Conservation (phyloP, 2,329 filamentous ascomycete species). For the Chaetomium globosum region DNA sequence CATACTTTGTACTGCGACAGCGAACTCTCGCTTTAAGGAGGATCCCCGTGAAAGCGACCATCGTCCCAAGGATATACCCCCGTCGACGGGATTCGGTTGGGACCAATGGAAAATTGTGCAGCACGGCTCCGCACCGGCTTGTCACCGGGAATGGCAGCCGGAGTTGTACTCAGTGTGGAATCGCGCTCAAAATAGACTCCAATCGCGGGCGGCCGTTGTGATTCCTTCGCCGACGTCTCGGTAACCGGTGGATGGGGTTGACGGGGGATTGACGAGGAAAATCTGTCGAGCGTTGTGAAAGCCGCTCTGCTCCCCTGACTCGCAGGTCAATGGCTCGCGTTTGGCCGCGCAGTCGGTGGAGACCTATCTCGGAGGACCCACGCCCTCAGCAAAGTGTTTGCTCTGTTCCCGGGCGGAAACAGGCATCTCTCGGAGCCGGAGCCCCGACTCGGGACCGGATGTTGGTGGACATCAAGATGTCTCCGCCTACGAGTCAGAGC, state of each 20-base stretch:
- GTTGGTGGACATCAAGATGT: neutral
- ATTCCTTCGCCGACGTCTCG: slow-evolving; percentile 14
- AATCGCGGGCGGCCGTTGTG: slow-evolving; percentile 21
- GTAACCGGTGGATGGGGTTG: neutral
- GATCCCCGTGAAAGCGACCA: slow-evolving; percentile 9
- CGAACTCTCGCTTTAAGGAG: slow-evolving; percentile 5
- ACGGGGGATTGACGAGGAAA: neutral
- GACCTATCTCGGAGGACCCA: neutral
- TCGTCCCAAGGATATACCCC: slow-evolving; percentile 3
- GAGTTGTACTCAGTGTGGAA: slow-evolving; percentile 18
- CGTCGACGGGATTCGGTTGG: slow-evolving; percentile 21
- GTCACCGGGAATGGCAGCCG: slow-evolving; percentile 26
- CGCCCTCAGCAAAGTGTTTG: slow-evolving; percentile 2
- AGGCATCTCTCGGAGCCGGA: slow-evolving; percentile 5
- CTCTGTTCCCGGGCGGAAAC: neutral
- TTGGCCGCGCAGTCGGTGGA: neutral
- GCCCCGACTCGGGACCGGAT: slow-evolving; percentile 12
- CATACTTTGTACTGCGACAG: slow-evolving; percentile 9
- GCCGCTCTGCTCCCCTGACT: neutral
- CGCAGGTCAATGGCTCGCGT: neutral
- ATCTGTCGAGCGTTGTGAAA: neutral
- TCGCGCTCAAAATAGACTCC: slow-evolving; percentile 33
- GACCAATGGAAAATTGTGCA: slow-evolving; percentile 25
- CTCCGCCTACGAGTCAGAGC: neutral
- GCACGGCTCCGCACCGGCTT: slow-evolving; percentile 26